Base-by-base conservation (phyloP, 2,329 filamentous ascomycete species). In the Knoxdaviesia proteae region DNA sequence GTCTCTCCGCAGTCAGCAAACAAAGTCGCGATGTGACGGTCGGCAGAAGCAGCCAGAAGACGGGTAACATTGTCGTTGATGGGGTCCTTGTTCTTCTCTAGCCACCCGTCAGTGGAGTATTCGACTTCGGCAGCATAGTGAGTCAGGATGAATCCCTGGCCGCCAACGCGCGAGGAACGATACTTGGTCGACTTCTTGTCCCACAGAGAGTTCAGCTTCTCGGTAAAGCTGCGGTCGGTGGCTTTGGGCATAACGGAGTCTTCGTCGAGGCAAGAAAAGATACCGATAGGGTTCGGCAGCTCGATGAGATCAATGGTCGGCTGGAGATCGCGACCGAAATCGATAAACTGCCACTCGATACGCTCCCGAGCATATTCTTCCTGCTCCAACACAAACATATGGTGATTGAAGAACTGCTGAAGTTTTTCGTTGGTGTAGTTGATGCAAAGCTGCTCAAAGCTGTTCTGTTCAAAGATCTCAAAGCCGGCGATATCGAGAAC, bases 351-450 rank as follows among this genome's bases (percentile, higher is more conserved):
- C 90, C 90, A 98, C 61, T 98, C 90, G 51, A 98, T 98, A 58
- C 94, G 84, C 56, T 98, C 90, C 40, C 88, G 70, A 6, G 90
- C 87, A 58, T 98, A 98, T 58, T 98, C 90, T 58, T 98, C 90
- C 54, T 98, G 90, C 57, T 98, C 90, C 6, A 98, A 68, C 7
- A 98, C 90, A 55, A 98, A 98, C 90, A 98, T 98, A 64, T 98
- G 92, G 56, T 98, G 90, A 54, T 98, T 98, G 71, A 98, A 98
- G 59, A 98, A 98, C 51, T 98, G 90, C 55, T 98, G 90, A 6
- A 98, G 74, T 59, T 94, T 98, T 59, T 98, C 90, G 61, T 98
- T 98, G 47, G 92, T 96, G 61, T 98, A 98, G 61, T 98, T 98
- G 69, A 98, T 98, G 65, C 90, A 98, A 5, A 98, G 71, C 59